phyloP scores from a whole-genome alignment of 2,329 filamentous ascomycete species.

The Aspergillus pseudoterreus region DNA sequence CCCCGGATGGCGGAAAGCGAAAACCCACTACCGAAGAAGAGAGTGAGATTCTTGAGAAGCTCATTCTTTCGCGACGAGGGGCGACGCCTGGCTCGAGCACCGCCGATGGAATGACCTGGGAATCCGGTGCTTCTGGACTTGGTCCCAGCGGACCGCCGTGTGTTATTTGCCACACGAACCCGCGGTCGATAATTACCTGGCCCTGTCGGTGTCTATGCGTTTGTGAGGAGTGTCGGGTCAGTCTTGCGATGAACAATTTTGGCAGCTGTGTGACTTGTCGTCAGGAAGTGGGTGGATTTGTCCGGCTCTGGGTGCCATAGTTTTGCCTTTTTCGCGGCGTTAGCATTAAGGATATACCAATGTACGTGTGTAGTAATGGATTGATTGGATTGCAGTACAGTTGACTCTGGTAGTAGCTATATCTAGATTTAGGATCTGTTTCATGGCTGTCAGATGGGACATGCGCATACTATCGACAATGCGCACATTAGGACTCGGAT shows the following conservation, averaged over 20 bases:
- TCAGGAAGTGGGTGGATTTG: conserved; percentile 82
- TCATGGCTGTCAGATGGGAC: too few species aligned
- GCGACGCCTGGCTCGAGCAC: conserved; percentile 4
- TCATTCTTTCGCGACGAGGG: conserved; percentile 53
- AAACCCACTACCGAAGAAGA: conserved; percentile 51
- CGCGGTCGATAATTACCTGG: conserved; percentile 89
- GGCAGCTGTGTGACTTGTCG: conserved; percentile 94
- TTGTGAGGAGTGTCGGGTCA: conserved; percentile 92
- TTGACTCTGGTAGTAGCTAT: too few species aligned
- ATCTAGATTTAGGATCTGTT: too few species aligned
- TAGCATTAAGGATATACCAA: not conserved
- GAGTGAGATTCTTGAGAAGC: conserved; percentile 54
- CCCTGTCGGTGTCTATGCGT: conserved; percentile 91
- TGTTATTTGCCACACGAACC: conserved; percentile 85
- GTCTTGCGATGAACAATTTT: conserved; percentile 94
- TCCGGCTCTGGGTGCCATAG: conserved; percentile 79
- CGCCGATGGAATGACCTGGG: conserved; percentile 51
- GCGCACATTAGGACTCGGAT: too few species aligned
- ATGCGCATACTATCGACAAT: too few species aligned
- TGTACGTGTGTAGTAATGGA: not conserved
- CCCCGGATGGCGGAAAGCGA: conserved; percentile 16
- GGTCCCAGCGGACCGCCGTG: conserved; percentile 76
- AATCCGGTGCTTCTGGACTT: conserved; percentile 67
- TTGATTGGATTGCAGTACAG: too few species aligned
- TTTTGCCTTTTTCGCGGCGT: not conserved